These are phyloP conservation scores for Arabidopsis arenosa DNA, from an alignment of 345 rosid genomes.

Conservation along the genomic window DNA sequence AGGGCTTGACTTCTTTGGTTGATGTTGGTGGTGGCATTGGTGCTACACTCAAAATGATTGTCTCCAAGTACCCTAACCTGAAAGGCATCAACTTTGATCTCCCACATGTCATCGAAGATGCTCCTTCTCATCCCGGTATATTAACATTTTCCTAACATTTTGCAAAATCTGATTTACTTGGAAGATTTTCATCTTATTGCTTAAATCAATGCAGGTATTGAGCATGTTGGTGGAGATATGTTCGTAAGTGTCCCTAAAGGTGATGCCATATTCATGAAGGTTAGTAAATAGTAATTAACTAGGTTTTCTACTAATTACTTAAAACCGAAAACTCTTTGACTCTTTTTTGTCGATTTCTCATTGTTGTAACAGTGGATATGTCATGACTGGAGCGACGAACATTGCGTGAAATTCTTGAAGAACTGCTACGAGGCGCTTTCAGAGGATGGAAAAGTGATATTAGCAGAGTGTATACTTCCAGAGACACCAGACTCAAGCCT, in stretches of 20 bases:
- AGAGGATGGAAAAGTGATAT: conserved; percentile 72
- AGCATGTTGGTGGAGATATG: conserved; percentile 94
- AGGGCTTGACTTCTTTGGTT: conserved; percentile 64
- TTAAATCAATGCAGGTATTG: conserved; percentile 55
- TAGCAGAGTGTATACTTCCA: conserved; percentile 80
- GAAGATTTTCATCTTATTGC: background rate
- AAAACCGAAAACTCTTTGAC: too few species aligned
- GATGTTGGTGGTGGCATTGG: conserved; percentile 96
- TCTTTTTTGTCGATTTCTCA: background rate
- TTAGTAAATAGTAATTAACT: conserved; percentile 46
- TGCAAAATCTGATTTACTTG: background rate
- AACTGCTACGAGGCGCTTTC: conserved; percentile 84
- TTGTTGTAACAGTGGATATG: conserved; percentile 73
- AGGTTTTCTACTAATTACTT: background rate
- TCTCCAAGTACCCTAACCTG: conserved; percentile 68
- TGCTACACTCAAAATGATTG: conserved; percentile 66
- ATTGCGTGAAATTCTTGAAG: conserved; percentile 68
- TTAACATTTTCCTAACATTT: conserved; percentile 2
- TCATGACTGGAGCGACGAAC: conserved; percentile 93
- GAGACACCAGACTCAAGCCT: conserved; percentile 77
- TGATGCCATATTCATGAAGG: conserved; percentile 96
- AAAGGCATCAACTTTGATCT: conserved; percentile 90
- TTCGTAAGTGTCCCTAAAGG: conserved; percentile 75
- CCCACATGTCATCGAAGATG: conserved; percentile 79
- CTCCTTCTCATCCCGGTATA: conserved; percentile 68